Evolutionary conservation across 805 yeast genomes (phyloP).

Genomic region (Metschnikowia bowlesiae): DNA sequence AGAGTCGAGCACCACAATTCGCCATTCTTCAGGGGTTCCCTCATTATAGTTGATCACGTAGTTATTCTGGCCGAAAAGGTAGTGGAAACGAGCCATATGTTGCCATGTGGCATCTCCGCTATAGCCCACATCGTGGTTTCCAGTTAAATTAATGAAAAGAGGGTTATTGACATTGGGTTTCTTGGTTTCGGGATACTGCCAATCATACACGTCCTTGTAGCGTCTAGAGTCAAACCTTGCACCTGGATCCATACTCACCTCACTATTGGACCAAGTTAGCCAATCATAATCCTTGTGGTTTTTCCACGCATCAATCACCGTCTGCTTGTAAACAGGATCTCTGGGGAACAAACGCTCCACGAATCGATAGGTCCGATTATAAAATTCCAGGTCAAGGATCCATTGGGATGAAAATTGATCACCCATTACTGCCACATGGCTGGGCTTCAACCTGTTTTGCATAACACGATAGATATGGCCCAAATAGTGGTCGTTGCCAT

Average conservation of each 20-base stretch:
- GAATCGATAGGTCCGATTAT: conserved; percentile 70
- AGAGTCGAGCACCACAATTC: conserved; percentile 84
- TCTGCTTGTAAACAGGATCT: conserved; percentile 46
- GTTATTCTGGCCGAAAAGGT: conserved; percentile 79
- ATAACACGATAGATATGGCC: conserved; percentile 76
- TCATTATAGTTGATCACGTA: conserved; percentile 68
- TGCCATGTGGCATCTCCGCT: conserved; percentile 92
- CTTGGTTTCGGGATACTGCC: conserved; percentile 43
- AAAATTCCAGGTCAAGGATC: conserved; percentile 85
- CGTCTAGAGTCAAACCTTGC: conserved; percentile 33
- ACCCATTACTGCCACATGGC: conserved; percentile 86
- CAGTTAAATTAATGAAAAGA: conserved; percentile 77
- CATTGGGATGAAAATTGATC: conserved; percentile 93
- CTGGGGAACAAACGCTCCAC: conserved; percentile 65
- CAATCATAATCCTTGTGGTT: conserved; percentile 56
- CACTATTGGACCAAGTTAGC: conserved; percentile 43
- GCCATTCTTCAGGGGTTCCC: conserved; percentile 68
- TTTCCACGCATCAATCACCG: conserved; percentile 44
- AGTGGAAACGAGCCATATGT: conserved; percentile 74
- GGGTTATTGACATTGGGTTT: conserved; percentile 49
- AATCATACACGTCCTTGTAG: conserved; percentile 59
- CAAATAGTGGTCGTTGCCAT: conserved; percentile 83
- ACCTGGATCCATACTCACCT: conserved; percentile 31
- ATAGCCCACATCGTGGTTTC: conserved; percentile 96
- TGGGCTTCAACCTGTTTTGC: conserved; percentile 61